These are phyloP conservation scores for Fusarium oxysporum DNA, from an alignment of 2,329 filamentous ascomycete genomes.

Conservation along the genomic window DNA sequence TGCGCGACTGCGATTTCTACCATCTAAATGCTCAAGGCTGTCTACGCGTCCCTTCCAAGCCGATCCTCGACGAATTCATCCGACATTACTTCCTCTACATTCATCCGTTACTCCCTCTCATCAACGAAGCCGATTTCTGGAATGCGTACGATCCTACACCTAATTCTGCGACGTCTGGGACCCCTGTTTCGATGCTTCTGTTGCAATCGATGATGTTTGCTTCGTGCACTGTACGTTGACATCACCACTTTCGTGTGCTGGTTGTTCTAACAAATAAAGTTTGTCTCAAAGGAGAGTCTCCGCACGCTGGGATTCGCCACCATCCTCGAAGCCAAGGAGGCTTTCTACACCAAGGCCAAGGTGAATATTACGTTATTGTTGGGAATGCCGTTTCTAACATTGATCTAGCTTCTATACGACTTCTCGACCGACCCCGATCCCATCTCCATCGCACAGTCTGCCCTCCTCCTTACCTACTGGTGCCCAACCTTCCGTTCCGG, in stretches of 20 bases:
- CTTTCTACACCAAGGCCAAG: slow-evolving; percentile 40
- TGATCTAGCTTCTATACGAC: slow-evolving; percentile 31
- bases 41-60: slow-evolving; percentile 33
- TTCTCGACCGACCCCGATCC: slow-evolving; percentile 35
- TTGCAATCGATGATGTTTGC: slow-evolving; percentile 39
- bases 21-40: slow-evolving; percentile 30
- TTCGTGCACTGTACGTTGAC: slow-evolving; percentile 31
- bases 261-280: slow-evolving; percentile 11
- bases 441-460: slow-evolving; percentile 32
- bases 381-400: too few species aligned
- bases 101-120: slow-evolving; percentile 29
- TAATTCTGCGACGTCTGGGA: neutral
- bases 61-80: slow-evolving; percentile 36
- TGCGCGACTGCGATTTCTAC: slow-evolving; percentile 30
- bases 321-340: slow-evolving; percentile 31
- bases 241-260: too few species aligned
- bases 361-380: too few species aligned
- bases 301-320: slow-evolving; percentile 28
- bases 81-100: slow-evolving; percentile 39
- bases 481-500: slow-evolving; percentile 33
- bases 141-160: slow-evolving; percentile 15
- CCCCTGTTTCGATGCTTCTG: slow-evolving; percentile 29
- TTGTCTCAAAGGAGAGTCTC: slow-evolving; percentile 28
- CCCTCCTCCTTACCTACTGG: slow-evolving; percentile 35
- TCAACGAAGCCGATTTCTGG: slow-evolving; percentile 38